Evolutionary conservation across 129 eudicot genomes (phyloP).

Genomic region (Chrysanthemum seticuspe): DNA sequence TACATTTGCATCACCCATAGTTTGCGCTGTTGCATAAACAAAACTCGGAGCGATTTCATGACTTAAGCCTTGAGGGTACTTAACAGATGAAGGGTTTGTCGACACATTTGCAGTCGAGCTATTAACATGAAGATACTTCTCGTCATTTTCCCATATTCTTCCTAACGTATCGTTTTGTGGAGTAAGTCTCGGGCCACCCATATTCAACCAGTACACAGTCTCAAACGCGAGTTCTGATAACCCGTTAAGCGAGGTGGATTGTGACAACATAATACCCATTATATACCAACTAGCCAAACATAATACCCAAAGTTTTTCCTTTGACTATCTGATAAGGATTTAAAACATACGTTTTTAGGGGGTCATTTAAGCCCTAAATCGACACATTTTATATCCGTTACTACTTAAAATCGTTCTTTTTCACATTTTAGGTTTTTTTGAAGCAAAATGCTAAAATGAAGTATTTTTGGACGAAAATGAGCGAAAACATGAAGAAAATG

Average conservation of each 20-base stretch:
- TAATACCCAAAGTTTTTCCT: too few relatives aligned
- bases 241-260: constrained; percentile 46
- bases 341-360: too few relatives aligned
- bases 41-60: constrained; percentile 81
- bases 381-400: too few relatives aligned
- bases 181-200: constrained; percentile 85
- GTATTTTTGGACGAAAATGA: too few relatives aligned
- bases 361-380: too few relatives aligned
- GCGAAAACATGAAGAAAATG: too few relatives aligned
- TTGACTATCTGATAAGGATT: too few relatives aligned
- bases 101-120: constrained; percentile 87
- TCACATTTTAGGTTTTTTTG: too few relatives aligned
- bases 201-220: constrained; percentile 84
- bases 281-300: too few relatives aligned
- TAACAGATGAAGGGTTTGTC: constrained; percentile 58
- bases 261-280: constrained; percentile 41
- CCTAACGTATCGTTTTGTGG: constrained; percentile 87
- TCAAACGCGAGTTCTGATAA: constrained; percentile 66
- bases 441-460: too few relatives aligned
- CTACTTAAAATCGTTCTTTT: too few relatives aligned
- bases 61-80: constrained; percentile 42
- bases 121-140: constrained; percentile 79
- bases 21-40: constrained; percentile 87
- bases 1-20: constrained; percentile 84
- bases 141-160: constrained; percentile 91